Base-by-base conservation (phyloP, 371 early-diverging fungal species). In the Massospora cicadina region DNA sequence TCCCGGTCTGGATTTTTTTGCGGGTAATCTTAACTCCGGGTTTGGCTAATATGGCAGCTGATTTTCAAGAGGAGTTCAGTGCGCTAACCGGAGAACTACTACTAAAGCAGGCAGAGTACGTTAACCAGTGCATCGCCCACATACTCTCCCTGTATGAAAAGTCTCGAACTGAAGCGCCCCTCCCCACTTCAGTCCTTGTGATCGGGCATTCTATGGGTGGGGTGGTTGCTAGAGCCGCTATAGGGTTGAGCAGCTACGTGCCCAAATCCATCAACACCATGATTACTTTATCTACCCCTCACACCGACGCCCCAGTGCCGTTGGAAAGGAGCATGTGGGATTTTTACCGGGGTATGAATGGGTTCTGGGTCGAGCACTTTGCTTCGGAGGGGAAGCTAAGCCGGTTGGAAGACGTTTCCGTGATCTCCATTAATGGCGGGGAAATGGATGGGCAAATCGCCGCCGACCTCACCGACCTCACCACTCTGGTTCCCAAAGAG, bases 151-250 rank as follows among this genome's bases (percentile, higher is more conserved):
- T 84, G 28, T 89, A 89, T 28, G 1, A 29, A 10, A 60, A 2
- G 1, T 58, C 76, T 17, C n/a, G n/a, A n/a, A 5, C 31, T n/a
- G 43, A 26, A 17, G 32, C 27, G 17, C 82, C 83, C 25, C 75
- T 74, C 30, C 82, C 82, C 17, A 77, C 80, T 2, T 85, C 90
- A 13, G 93, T 96, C 25, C 72, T 90, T 5, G 73, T 97, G 23
- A 74, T 97, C 33, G 95, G 90, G 1, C 98, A 96, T 68, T 93
- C 93, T 17, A 96, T 97, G 96, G 98, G 98, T 21, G 98, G 98
- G 27, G 79, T 94, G 21, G 95, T 96, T 0, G 93, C 93, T 13
- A 76, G 95, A 12, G 79, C 86, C 2, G 77, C 89, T 68, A 79
- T 91, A 63, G 82, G 82, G 0, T 74, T 90, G 70, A 68, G 72